A percentile compares a stretch with the other conserved stretches of the same genome.
phyloP scores from a whole-genome alignment of 2,329 filamentous ascomycete genomes.

The Neonectria magnoliae region DNA sequence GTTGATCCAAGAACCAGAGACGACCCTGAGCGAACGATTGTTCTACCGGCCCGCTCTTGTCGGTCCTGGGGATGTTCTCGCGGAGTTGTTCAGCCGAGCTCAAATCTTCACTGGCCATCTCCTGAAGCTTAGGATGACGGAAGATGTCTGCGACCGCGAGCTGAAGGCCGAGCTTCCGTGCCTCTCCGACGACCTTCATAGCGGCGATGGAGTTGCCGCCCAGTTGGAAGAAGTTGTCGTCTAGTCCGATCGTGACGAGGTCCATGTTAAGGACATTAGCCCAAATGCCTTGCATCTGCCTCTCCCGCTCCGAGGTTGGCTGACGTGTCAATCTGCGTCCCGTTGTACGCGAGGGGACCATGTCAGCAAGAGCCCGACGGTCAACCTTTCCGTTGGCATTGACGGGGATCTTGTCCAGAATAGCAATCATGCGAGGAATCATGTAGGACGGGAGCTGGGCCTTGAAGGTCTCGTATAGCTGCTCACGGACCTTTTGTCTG shows the following conservation, averaged over 20 bases:
- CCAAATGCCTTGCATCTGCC: constrained; percentile 49
- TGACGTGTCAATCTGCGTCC: neutral
- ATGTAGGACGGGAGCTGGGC: constrained; percentile 39
- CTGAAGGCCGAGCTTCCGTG: constrained; percentile 49
- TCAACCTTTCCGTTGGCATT: constrained; percentile 42
- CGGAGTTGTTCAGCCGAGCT: constrained; percentile 13
- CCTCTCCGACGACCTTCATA: constrained; percentile 59
- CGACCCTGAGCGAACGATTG: constrained; percentile 1
- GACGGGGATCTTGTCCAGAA: constrained; percentile 40
- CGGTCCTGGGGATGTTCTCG: neutral
- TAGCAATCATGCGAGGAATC: constrained; percentile 35
- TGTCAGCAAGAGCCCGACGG: constrained; percentile 22
- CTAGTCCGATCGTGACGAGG: constrained; percentile 47
- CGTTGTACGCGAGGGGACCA: neutral
- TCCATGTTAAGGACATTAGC: constrained; percentile 47
- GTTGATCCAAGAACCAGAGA: constrained; percentile 33
- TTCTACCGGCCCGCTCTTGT: constrained; percentile 11
- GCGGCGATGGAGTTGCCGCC: constrained; percentile 60
- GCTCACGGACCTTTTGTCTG: neutral
- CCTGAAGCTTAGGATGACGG: neutral
- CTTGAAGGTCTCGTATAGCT: constrained; percentile 10
- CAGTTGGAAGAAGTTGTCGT: constrained; percentile 60
- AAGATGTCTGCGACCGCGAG: constrained; percentile 44
- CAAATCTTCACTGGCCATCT: constrained; percentile 15
- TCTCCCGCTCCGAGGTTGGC: constrained; percentile 16